Evolutionary conservation across 192 early-diverging fungal genomes (phyloP), one percentile per base, ranked within the genome.

Genomic region (Entomortierella lignicola): DNA sequence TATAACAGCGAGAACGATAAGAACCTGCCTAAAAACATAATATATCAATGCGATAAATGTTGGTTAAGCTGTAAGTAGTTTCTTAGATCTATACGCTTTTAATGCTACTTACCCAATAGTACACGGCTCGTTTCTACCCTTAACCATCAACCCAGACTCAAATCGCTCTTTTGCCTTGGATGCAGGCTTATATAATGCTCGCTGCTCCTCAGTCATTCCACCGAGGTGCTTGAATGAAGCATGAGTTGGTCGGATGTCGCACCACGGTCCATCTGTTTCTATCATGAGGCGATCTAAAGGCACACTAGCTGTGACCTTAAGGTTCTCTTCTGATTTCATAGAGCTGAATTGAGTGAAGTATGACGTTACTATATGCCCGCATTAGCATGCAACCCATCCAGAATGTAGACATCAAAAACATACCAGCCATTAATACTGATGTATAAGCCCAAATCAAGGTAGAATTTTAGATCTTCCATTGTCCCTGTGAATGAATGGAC

Each of bases 201-300:
- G 37, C 37, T 71, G 77, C 26, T 77, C 69, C 25, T 81, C 59
- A 1, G 65, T 47, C 11, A 71, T 57, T 1, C 60, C 27, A 10
- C 48, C 63, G 51, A 93, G 73, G 48, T 92, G 83, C 58, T 69
- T 69, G 82, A 85, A 83, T 11, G 94, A 93, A n/a, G 94, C 95
- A 68, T 97, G 95, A 0, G 94, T 92, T 0, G 92, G 89, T n/a
- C 92, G 81, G 63, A 95, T 92, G 51, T 95, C 95, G 74, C 95
- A 97, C 88, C 93, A 97, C 15, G 96, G 96, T 8, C 89, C 92
- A 85, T 96, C 95, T 8, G 97, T 98, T 75, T 98, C 97, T 51
- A 99, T 70, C 93, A 97, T 89, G 23, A 99, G 66, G 29, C 86
- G 81, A 56, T 97, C 92, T 56, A 88, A 44, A 15, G 97, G 96